phyloP scores from a whole-genome alignment of 352 stramenopile genomes.

The Pythium monospermum region DNA sequence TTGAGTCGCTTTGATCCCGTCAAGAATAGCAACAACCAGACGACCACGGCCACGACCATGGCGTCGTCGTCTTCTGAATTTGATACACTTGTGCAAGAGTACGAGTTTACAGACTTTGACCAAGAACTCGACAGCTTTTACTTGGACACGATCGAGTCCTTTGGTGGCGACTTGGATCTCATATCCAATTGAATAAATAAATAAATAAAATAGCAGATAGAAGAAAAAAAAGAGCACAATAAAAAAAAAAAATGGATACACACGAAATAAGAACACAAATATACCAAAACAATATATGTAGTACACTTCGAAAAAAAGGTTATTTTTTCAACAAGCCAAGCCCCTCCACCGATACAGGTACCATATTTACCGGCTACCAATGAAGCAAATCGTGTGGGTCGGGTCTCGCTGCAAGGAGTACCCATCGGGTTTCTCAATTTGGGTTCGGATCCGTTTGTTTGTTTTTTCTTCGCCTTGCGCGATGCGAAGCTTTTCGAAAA shows the following conservation, averaged over 20 bases:
- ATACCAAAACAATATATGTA: background rate
- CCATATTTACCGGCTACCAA: background rate
- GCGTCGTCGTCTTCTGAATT: conserved; percentile 39
- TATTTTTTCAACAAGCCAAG: no score
- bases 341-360: no score
- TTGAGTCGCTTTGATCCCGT: conserved; percentile 40
- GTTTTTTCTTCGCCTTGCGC: conserved; percentile 35
- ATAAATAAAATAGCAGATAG: conserved; percentile 6
- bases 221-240: conserved; percentile 1
- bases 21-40: conserved; percentile 14
- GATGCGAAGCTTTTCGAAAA: conserved; percentile 57
- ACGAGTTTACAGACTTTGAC: conserved; percentile 77
- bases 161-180: conserved; percentile 54
- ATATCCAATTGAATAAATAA: conserved; percentile 42
- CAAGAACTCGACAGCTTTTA: conserved; percentile 83
- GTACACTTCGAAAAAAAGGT: no score
- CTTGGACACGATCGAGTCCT: conserved; percentile 60
- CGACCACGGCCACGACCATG: background rate
- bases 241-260: conserved; percentile 1
- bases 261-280: background rate
- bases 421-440: conserved; percentile 20
- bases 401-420: conserved; percentile 30
- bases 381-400: conserved; percentile 17
- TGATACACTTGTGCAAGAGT: conserved; percentile 67
- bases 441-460: conserved; percentile 36